A percentile compares a stretch with the other conserved stretches of the same genome.
Evolutionary conservation across 768 basidiomycete genomes (phyloP).

Genomic region (Fomitopsis pulvina): DNA sequence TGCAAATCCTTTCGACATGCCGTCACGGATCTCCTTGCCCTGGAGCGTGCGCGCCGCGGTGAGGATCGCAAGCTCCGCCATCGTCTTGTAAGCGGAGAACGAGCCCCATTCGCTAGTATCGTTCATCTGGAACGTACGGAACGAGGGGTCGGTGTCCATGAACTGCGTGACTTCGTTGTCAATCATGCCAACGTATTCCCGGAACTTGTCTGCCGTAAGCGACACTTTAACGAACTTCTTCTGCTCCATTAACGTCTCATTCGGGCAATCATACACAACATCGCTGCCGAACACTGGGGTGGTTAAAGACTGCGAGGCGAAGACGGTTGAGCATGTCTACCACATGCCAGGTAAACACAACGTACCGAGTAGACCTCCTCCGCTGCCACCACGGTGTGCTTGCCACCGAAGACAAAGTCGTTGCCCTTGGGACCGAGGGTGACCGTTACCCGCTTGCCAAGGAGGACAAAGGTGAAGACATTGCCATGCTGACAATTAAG

Average conservation of each 20-base stretch:
- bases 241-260: slow-evolving; percentile 97
- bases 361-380: slow-evolving; percentile 95
- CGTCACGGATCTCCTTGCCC: slow-evolving; percentile 79
- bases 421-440: slow-evolving; percentile 88
- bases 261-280: slow-evolving; percentile 96
- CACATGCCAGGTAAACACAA: not conserved
- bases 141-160: slow-evolving; percentile 56
- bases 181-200: slow-evolving; percentile 60
- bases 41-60: slow-evolving; percentile 93
- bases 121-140: slow-evolving; percentile 55
- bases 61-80: slow-evolving; percentile 89
- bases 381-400: slow-evolving; percentile 85
- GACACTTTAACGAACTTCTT: slow-evolving; percentile 98
- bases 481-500: slow-evolving; percentile 68
- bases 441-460: slow-evolving; percentile 88
- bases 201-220: slow-evolving; percentile 86
- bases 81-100: slow-evolving; percentile 65
- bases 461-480: slow-evolving; percentile 91
- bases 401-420: slow-evolving; percentile 92
- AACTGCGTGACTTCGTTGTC: slow-evolving; percentile 48
- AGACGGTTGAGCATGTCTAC: not conserved
- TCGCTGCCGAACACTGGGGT: slow-evolving; percentile 96
- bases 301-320: slow-evolving; percentile 64
- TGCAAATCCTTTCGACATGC: slow-evolving; percentile 80
- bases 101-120: slow-evolving; percentile 71